Conservation (phyloP, 2,329 filamentous ascomycete genomes). For the Allantophomopsis cytisporea region DNA sequence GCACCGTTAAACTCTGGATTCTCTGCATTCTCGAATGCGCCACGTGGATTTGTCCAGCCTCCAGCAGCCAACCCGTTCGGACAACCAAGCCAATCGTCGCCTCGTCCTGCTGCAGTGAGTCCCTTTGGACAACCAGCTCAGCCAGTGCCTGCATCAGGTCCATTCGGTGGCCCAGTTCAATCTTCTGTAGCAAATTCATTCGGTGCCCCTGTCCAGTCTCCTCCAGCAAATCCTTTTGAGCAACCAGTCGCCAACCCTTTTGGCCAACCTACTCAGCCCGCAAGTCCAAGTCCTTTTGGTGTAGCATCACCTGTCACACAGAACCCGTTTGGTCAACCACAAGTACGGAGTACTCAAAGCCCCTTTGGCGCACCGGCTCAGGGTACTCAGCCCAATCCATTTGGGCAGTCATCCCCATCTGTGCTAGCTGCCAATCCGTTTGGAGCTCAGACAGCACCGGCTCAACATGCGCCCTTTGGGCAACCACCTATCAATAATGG, state of each 20-base stretch:
- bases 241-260: constrained; percentile 25
- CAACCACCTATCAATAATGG: constrained; percentile 12
- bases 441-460: constrained; percentile 5
- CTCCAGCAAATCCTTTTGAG: constrained; percentile 2
- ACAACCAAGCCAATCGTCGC: constrained; percentile 11
- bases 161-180: constrained; percentile 15
- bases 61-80: constrained; percentile 11
- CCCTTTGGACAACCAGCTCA: constrained; percentile 17
- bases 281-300: constrained; percentile 26
- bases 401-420: constrained; percentile 13
- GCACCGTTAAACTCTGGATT: constrained; percentile 19
- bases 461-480: constrained; percentile 18
- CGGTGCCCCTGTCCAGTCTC: constrained; percentile 12
- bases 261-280: constrained; percentile 17
- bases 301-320: constrained; percentile 14
- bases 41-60: constrained; percentile 10
- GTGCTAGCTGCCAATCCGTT: constrained; percentile 13
- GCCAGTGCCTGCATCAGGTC: constrained; percentile 4
- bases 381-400: constrained; percentile 15
- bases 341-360: not conserved
- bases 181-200: constrained; percentile 7
- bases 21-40: constrained; percentile 5
- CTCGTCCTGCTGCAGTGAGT: constrained; percentile 5
- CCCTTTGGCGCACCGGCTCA: constrained; percentile 4
- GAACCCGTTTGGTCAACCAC: constrained; percentile 3